Base-by-base conservation (phyloP, 805 yeast species). In the Soucietia sequanensis region DNA sequence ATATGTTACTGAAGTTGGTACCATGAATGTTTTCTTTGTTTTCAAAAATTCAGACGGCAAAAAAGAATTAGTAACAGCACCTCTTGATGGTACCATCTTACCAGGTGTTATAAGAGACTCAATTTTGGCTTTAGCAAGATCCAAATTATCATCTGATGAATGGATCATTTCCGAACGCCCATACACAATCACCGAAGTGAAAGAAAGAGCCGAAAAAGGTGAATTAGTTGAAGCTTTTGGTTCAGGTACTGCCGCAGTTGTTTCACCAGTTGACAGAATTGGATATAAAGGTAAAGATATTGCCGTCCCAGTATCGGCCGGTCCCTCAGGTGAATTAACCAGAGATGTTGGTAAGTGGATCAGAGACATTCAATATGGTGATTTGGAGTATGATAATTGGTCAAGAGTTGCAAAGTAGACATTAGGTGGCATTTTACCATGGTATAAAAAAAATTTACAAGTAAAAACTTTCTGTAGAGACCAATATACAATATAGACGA, bases 91-190 rank as follows among this genome's bases (percentile, higher is more conserved):
- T 49, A 91, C 96, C 43, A 91, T 91, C 54, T 78, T 91, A 54
- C 96, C 86, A 62, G 99, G 99, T 71, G 95, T 91, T 52, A 89
- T 96, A 32, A 81, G 99, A 69, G 95, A 85, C 60, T 88, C 97
- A 10, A 74, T 91, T 39, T 70, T 91, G 49, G 67, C 72, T 26
- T 73, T 91, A 43, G 85, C 93, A 33, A 82, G 85, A 62, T 83
- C 78, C 50, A 82, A 80, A 54, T 76, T 91, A 46, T 78, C 80
- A 48, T 69, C 81, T 37, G 67, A 73, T 28, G 90, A 86, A 60
- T 91, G 97, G 97, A 76, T 63, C 20, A 67, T 91, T 42, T 75
- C 68, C 52, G 98, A 91, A 72, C 84, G 98, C 65, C 78, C 80
- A 62, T 84, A 72, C 66, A 75, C 93, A 43, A 89, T 93, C 47